Evolutionary conservation across 2,329 filamentous ascomycete species (phyloP).

Genomic region (Fusarium verticillioides): DNA sequence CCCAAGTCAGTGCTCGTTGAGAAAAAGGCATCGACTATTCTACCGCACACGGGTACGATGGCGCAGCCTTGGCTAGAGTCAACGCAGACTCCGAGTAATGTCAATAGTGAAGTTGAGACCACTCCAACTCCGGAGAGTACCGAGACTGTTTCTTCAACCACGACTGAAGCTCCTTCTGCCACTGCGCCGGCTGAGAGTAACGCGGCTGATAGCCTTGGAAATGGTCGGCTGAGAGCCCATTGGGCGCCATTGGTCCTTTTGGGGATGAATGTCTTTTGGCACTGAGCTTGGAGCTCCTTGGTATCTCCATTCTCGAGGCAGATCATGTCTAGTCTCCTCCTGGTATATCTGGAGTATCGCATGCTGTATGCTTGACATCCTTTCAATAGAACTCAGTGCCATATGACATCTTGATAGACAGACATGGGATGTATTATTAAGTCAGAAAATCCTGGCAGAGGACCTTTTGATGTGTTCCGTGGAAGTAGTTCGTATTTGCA

Average conservation of each 20-base stretch:
- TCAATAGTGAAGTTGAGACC: accelerated
- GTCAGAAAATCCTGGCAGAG: too few relatives aligned
- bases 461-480: too few relatives aligned
- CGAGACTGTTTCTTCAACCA: accelerated
- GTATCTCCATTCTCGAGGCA: background rate
- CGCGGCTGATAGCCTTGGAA: background rate
- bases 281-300: background rate
- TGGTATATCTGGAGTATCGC: too few relatives aligned
- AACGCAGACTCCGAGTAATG: background rate
- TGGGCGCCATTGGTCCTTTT: background rate
- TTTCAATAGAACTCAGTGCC: too few relatives aligned
- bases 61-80: background rate
- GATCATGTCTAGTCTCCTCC: too few relatives aligned
- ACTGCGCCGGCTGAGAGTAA: background rate
- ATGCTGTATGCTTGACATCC: too few relatives aligned
- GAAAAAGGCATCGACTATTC: background rate
- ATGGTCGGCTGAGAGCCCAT: accelerated
- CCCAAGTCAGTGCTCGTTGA: background rate
- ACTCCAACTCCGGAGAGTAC: background rate
- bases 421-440: too few relatives aligned
- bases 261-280: background rate
- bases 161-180: accelerated
- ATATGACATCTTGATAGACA: too few relatives aligned
- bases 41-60: background rate
- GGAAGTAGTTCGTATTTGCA: too few relatives aligned